Base-by-base conservation (phyloP, 495 filamentous ascomycete species). In the Talaromyces ruber region DNA sequence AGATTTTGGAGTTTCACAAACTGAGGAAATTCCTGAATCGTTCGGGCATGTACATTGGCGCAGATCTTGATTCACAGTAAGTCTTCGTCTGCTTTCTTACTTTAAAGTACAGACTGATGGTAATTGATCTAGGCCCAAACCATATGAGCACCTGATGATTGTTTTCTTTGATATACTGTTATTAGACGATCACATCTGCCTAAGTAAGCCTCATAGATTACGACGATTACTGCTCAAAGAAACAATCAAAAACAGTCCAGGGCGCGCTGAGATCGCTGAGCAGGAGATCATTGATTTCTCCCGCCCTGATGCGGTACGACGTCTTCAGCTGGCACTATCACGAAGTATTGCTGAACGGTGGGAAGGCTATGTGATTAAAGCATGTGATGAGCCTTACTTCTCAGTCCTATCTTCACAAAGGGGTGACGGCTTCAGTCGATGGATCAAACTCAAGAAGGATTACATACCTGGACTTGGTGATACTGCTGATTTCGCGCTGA, bases 391-490 rank as follows among this genome's bases (percentile, higher is more conserved):
- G 24, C 84, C 91, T 0, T 96, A 95, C 65, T 88, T 96, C 58
- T 72, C 83, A 51, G 82, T 88, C 4, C 65, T 70, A 58, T 64
- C 71, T 12, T 62, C 18, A 60, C 65, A 63, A 65, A 68, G 45
- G 54, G 50, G 70, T 21, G 61, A 56, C 30, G 79, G 72, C 34
- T 74, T 64, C 34, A 79, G 78, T 57, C 79, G 80, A 26, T 88
- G 85, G 72, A 89, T 96, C 67, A 96, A 96, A 72, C 68, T 96
- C 28, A 96, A 96, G 70, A 95, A 93, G 64, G 91, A 95, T 65
- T 96, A 95, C 63, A 88, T 96, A n/a, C 77, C 76, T 21, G 83
- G 85, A 6, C 80, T 92, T 65, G 92, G 91, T 1, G 91, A 95
- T 65, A 87, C 89, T 45, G 85, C 88, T 1, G 92, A 96, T 69